A percentile compares a stretch with the other conserved stretches of the same genome.
Evolutionary conservation across 495 filamentous ascomycete genomes (phyloP).

Genomic region (Penicillium coffeae): DNA sequence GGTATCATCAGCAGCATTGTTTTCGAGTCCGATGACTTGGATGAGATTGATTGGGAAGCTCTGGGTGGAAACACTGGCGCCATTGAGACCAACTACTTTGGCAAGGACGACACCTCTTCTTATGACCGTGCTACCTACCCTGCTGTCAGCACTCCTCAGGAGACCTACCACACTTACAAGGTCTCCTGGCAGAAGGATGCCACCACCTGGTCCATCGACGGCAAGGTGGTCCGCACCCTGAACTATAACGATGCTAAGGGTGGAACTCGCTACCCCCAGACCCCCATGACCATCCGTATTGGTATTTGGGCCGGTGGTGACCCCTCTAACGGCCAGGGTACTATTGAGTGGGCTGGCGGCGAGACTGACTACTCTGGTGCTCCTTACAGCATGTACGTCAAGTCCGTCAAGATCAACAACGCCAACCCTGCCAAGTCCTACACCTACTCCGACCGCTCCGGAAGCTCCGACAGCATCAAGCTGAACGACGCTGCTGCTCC

Average conservation of each 20-base stretch:
- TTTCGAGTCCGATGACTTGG: conserved; percentile 83
- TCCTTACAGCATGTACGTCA: conserved; percentile 75
- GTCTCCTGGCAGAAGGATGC: conserved; percentile 75
- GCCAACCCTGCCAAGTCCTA: conserved; percentile 52
- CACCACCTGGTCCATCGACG: conserved; percentile 78
- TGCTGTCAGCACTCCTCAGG: conserved; percentile 59
- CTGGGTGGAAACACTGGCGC: conserved; percentile 59
- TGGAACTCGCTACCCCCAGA: conserved; percentile 80
- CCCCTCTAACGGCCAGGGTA: conserved; percentile 56
- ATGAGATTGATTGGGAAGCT: conserved; percentile 84
- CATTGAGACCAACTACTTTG: conserved; percentile 92
- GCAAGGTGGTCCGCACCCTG: conserved; percentile 66
- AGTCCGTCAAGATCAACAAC: conserved; percentile 47
- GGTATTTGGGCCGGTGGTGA: conserved; percentile 90
- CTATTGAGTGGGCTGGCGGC: conserved; percentile 76
- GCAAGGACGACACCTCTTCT: conserved; percentile 74
- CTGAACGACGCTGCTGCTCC: conserved; percentile 27
- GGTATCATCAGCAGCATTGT: conserved; percentile 81
- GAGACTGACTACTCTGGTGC: conserved; percentile 66
- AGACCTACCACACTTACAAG: conserved; percentile 73
- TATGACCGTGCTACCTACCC: conserved; percentile 71
- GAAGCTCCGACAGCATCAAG: conserved; percentile 60
- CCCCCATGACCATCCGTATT: conserved; percentile 81
- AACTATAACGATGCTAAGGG: conserved; percentile 40
- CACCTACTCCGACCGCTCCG: conserved; percentile 61